phyloP scores from a whole-genome alignment of 2,329 filamentous ascomycete genomes.

The Xylariomycetidae sp. region DNA sequence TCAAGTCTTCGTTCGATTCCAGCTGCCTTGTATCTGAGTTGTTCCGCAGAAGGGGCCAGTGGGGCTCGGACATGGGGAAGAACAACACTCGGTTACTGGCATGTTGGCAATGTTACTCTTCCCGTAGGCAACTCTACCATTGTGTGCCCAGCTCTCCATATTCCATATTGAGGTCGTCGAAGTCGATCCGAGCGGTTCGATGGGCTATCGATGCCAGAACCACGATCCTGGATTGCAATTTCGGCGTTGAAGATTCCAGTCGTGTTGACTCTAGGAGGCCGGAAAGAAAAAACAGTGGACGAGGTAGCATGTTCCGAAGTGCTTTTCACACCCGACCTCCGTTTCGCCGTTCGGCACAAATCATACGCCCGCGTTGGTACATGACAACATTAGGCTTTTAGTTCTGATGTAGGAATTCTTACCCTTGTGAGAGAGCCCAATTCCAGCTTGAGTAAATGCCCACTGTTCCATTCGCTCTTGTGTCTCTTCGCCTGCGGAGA shows the following conservation, averaged over 20 bases:
- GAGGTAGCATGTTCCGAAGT: constrained; percentile 49
- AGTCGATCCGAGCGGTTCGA: constrained; percentile 25
- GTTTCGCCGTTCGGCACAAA: constrained; percentile 28
- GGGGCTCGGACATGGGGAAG: neutral
- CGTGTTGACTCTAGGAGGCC: constrained; percentile 39
- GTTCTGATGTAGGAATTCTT: too few relatives aligned
- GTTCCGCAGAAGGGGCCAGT: too few relatives aligned
- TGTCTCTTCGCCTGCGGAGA: too few relatives aligned
- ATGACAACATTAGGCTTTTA: too few relatives aligned
- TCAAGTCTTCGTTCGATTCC: constrained; percentile 41
- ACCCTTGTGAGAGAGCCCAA: too few relatives aligned
- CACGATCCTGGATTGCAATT: constrained; percentile 39
- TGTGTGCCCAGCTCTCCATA: constrained; percentile 29
- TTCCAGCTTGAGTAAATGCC: too few relatives aligned
- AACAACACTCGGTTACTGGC: constrained; percentile 1
- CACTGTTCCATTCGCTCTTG: too few relatives aligned
- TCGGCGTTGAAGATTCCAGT: constrained; percentile 30
- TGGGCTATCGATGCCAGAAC: constrained; percentile 38
- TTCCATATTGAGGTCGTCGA: constrained; percentile 37
- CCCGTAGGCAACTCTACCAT: constrained; percentile 30
- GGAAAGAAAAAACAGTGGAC: constrained; percentile 38
- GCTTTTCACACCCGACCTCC: constrained; percentile 42
- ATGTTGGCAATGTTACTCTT: constrained; percentile 42
- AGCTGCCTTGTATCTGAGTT: constrained; percentile 33
- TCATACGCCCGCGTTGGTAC: constrained; percentile 42